phyloP scores from a whole-genome alignment of 371 early-diverging fungal genomes.

The Rhizomucor miehei region DNA sequence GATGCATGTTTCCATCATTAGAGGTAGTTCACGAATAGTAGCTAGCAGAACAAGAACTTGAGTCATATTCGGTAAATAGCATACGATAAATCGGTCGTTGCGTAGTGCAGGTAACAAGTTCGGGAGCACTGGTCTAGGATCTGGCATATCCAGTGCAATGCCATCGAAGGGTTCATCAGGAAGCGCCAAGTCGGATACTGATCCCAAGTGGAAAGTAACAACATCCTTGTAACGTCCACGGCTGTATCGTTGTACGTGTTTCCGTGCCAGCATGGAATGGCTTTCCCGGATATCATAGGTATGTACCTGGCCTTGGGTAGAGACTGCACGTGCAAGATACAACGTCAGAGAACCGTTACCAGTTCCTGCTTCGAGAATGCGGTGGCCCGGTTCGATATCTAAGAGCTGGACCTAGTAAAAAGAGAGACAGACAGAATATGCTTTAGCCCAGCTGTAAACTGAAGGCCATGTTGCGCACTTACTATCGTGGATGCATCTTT shows the following conservation, averaged over 20 bases:
- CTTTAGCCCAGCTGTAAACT: neutral
- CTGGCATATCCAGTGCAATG: slow-evolving; percentile 71
- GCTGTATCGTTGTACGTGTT: slow-evolving; percentile 52
- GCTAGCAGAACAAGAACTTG: slow-evolving; percentile 63
- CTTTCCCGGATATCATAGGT: slow-evolving; percentile 61
- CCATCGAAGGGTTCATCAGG: slow-evolving; percentile 53
- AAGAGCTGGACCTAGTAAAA: slow-evolving; percentile 47
- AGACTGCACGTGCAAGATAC: slow-evolving; percentile 64
- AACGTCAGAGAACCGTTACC: slow-evolving; percentile 74
- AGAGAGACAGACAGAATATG: neutral
- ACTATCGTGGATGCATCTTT: slow-evolving; percentile 72
- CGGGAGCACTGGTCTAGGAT: slow-evolving; percentile 51
- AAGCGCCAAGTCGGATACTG: slow-evolving; percentile 30
- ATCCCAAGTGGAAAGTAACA: slow-evolving; percentile 55
- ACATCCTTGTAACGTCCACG: slow-evolving; percentile 51
- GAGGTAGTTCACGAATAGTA: slow-evolving; percentile 40
- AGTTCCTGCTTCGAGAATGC: slow-evolving; percentile 73
- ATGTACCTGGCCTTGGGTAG: slow-evolving; percentile 44
- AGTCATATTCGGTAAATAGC: slow-evolving; percentile 78
- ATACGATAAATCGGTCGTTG: slow-evolving; percentile 66
- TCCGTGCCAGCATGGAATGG: slow-evolving; percentile 52
- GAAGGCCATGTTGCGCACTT: slow-evolving; percentile 10
- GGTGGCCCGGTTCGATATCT: slow-evolving; percentile 63
- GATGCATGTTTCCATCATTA: slow-evolving; percentile 58
- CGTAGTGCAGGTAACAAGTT: slow-evolving; percentile 43